Evolutionary conservation across 331 rosid genomes (phyloP).

Genomic region (Acacia pycnantha): DNA sequence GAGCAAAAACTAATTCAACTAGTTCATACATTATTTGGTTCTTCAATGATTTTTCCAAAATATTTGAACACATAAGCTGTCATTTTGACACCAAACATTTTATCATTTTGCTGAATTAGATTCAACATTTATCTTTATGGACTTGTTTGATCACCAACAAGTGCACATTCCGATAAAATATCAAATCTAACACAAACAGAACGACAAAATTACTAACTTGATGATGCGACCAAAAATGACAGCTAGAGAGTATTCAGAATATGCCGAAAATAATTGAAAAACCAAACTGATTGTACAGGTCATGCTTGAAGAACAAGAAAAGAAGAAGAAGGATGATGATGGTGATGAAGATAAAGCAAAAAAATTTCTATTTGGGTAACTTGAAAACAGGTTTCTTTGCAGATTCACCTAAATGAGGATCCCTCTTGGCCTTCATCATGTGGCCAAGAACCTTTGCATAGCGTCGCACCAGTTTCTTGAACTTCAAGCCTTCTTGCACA

Average conservation of each 20-base stretch:
- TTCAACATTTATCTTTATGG: background rate
- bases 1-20: background rate
- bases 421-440: conserved; percentile 57
- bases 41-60: background rate
- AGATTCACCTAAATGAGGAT: conserved; percentile 48
- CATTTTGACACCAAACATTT: background rate
- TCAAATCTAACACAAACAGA: background rate
- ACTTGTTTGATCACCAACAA: background rate
- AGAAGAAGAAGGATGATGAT: background rate
- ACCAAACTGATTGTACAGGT: background rate
- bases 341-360: background rate
- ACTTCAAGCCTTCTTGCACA: conserved; percentile 55
- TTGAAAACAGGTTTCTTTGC: conserved; percentile 42
- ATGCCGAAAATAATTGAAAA: background rate
- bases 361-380: conserved; percentile 31
- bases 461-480: conserved; percentile 70
- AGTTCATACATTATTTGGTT: background rate
- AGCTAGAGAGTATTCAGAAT: background rate
- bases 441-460: conserved; percentile 70
- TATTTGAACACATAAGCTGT: background rate
- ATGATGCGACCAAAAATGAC: background rate
- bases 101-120: background rate
- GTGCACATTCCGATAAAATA: background rate
- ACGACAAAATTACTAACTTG: background rate
- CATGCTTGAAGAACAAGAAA: background rate